Conservation (phyloP, 306 rosid species). For the Rosa lucieae region DNA sequence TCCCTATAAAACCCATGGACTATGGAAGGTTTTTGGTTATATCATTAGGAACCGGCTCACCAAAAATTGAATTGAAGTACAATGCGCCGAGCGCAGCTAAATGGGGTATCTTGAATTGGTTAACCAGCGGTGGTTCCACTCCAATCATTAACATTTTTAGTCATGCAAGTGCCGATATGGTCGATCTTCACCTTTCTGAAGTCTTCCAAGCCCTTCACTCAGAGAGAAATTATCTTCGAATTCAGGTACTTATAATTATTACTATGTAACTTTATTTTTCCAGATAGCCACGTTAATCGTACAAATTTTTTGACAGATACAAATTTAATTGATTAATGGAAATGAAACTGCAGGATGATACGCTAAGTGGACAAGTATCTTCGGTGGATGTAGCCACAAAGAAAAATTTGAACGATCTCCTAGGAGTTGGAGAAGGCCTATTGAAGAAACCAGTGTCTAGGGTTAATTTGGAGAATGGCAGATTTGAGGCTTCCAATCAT, state of each 20-base stretch:
- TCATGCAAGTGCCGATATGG: slow-evolving; percentile 53
- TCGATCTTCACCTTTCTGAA: slow-evolving; percentile 47
- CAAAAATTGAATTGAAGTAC: slow-evolving; percentile 40
- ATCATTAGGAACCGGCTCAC: slow-evolving; percentile 65
- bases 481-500: slow-evolving; percentile 19
- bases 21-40: slow-evolving; percentile 44
- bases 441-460: slow-evolving; percentile 52
- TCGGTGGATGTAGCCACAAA: slow-evolving; percentile 58
- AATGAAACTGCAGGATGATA: slow-evolving; percentile 48
- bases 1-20: slow-evolving; percentile 31
- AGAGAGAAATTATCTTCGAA: slow-evolving; percentile 44
- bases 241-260: slow-evolving; percentile 2
- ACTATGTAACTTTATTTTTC: neutral
- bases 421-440: slow-evolving; percentile 44
- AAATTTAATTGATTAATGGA: neutral
- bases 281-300: neutral
- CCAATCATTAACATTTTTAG: slow-evolving; percentile 46
- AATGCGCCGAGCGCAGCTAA: slow-evolving; percentile 41
- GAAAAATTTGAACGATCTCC: slow-evolving; percentile 47
- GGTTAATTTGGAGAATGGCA: slow-evolving; percentile 51
- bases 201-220: slow-evolving; percentile 45
- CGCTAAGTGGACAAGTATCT: slow-evolving; percentile 31
- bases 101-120: slow-evolving; percentile 65
- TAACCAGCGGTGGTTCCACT: slow-evolving; percentile 36
- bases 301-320: neutral